These are phyloP conservation scores for Phytophthora ramorum DNA, from an alignment of 352 stramenopile genomes.

Conservation along the genomic window DNA sequence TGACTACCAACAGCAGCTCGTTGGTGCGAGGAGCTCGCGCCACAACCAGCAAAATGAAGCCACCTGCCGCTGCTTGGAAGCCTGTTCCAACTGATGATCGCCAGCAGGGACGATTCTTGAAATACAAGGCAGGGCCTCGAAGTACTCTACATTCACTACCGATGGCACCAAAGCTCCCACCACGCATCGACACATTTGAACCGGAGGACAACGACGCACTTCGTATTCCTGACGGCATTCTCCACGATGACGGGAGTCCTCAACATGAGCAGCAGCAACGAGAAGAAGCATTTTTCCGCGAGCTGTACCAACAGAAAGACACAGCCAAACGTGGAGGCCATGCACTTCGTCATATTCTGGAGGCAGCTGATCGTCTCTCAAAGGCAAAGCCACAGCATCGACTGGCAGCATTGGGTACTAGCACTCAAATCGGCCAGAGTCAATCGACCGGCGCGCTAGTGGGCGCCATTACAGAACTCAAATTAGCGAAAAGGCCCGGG, in stretches of 20 bases:
- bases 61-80: constrained; percentile 64
- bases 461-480: constrained; percentile 50
- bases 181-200: constrained; percentile 67
- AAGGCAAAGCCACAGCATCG: constrained; percentile 57
- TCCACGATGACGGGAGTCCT: constrained; percentile 20
- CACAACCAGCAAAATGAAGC: constrained; percentile 37
- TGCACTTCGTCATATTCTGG: constrained; percentile 78
- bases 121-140: constrained; percentile 26
- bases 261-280: constrained; percentile 41
- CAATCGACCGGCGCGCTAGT: constrained; percentile 51
- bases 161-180: constrained; percentile 57
- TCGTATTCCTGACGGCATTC: constrained; percentile 23
- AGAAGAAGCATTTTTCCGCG: constrained; percentile 77
- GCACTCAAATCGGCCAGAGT: constrained; percentile 40
- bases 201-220: constrained; percentile 43
- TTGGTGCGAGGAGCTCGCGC: constrained; percentile 3
- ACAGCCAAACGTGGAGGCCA: constrained; percentile 46
- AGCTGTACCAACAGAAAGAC: constrained; percentile 69
- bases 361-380: constrained; percentile 54
- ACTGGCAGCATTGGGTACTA: constrained; percentile 43
- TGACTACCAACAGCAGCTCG: constrained; percentile 15
- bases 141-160: constrained; percentile 45
- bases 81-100: constrained; percentile 45
- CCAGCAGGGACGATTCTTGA: constrained; percentile 9
- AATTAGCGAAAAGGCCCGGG: constrained; percentile 27